phyloP scores from a whole-genome alignment of 1,139 yeast species.

The Kodamaea ohmeri region DNA sequence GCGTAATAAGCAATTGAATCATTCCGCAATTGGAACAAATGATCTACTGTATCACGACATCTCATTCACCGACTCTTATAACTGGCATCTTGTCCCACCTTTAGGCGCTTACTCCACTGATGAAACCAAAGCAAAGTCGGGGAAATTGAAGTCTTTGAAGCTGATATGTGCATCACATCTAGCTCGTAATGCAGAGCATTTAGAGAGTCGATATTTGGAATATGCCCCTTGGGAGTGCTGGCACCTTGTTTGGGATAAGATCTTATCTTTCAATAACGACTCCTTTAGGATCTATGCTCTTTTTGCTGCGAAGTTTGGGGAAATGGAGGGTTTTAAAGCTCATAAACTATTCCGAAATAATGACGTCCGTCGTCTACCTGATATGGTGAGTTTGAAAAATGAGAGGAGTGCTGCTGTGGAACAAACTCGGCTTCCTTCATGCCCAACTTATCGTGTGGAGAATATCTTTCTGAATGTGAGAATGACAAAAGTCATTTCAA shows the following conservation, averaged over 20 bases:
- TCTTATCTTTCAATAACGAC: slow-evolving; percentile 29
- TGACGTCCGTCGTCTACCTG: slow-evolving; percentile 2
- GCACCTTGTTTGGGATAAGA: slow-evolving; percentile 32
- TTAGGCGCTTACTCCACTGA: slow-evolving; percentile 8
- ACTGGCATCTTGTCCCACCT: slow-evolving; percentile 14
- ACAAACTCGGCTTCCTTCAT: slow-evolving; percentile 9
- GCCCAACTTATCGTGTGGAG: slow-evolving; percentile 27
- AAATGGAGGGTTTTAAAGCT: slow-evolving; percentile 22
- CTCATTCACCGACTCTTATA: slow-evolving; percentile 6
- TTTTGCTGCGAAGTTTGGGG: slow-evolving; percentile 28
- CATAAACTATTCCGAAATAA: slow-evolving; percentile 17
- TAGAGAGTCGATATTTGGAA: slow-evolving; percentile 23
- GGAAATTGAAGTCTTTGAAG: slow-evolving; percentile 17
- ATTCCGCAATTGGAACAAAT: slow-evolving; percentile 4
- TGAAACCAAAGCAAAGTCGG: neutral
- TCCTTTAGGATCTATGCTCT: slow-evolving; percentile 27
- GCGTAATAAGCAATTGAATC: too few species aligned
- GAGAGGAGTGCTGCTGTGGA: slow-evolving; percentile 12
- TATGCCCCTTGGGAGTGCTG: slow-evolving; percentile 31
- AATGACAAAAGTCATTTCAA: slow-evolving; percentile 21
- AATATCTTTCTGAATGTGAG: slow-evolving; percentile 31
- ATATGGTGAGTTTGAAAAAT: slow-evolving; percentile 6
- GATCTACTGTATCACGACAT: slow-evolving; percentile 12
- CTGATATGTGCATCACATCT: slow-evolving; percentile 29
- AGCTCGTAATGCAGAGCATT: slow-evolving; percentile 26